Evolutionary conservation across 2,329 filamentous ascomycete species (phyloP), one percentile per base, ranked within the genome.

Genomic region (Xylaria sp.): DNA sequence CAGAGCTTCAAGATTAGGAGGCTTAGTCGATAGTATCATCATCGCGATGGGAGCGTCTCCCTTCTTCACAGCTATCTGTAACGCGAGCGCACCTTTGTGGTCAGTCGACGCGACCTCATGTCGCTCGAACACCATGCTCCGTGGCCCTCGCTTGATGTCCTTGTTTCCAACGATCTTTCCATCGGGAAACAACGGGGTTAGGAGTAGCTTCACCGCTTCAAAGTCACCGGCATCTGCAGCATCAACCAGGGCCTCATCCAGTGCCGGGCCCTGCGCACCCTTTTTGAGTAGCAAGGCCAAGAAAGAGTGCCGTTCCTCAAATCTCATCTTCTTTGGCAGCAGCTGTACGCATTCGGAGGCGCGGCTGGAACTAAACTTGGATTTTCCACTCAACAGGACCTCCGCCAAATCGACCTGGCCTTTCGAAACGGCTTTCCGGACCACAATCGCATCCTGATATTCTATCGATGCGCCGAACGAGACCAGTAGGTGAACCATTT

Each of bases 401-500:
- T 74, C 71, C 0, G 80, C 75, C 0, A 85, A 67, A 24, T 75
- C 75, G 4, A 76, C 60, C 17, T 81, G 76, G 0, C 77, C 76
- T 17, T 69, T 72, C 0, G 73, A 67, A 1, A 85, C 75, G 2
- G 80, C 78, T 20, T 71, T 73, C n/a, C 78, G 77, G 3, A 85
- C 52, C 1, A 77, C 77, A 6, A 72, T 67, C 0, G 77, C 81
- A 44, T 81, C 76, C 38, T 82, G 75, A 52, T 79, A 80, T 58
- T 83, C 81, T 24, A 84, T 71, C 0, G 82, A 82, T 0, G 80
- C 80, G 7, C 81, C 80, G 50, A 84, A 78, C 2, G 69, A 67
- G 19, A 83, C 72, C 6, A 86, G 69, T n/a, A 85, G 69, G 37
- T 70, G 71, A 2, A 82, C 77, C 77, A 85, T 80, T 39, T 83